phyloP scores from a whole-genome alignment of 2,329 filamentous ascomycete species.

The Septoria petroselini region DNA sequence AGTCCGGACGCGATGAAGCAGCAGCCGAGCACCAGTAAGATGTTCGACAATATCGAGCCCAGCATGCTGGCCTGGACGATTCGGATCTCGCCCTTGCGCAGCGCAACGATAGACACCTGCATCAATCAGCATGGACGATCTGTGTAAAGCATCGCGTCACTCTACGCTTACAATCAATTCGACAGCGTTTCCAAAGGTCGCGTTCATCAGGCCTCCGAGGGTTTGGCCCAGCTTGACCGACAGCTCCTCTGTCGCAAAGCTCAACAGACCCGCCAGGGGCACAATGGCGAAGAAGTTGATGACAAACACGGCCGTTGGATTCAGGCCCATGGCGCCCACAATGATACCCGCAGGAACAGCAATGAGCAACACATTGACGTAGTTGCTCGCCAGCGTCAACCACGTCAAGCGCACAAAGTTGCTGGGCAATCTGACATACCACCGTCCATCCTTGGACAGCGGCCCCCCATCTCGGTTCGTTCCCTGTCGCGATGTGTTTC shows the following conservation, averaged over 20 bases:
- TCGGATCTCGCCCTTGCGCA: slow-evolving; percentile 80
- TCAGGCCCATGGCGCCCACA: slow-evolving; percentile 61
- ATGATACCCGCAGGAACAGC: slow-evolving; percentile 71
- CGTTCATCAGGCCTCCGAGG: slow-evolving; percentile 69
- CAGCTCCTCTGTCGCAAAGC: slow-evolving; percentile 76
- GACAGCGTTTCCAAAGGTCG: slow-evolving; percentile 76
- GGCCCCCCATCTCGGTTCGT: slow-evolving; percentile 16
- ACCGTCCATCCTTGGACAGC: slow-evolving; percentile 21
- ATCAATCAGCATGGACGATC: slow-evolving; percentile 3
- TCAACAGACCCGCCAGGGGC: slow-evolving; percentile 68
- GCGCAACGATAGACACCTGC: slow-evolving; percentile 76
- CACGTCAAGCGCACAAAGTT: slow-evolving; percentile 36
- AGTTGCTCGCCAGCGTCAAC: slow-evolving; percentile 49
- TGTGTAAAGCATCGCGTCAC: background rate
- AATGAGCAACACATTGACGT: slow-evolving; percentile 68
- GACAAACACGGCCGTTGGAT: slow-evolving; percentile 65
- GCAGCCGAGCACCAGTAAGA: slow-evolving; percentile 67
- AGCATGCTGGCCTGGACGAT: slow-evolving; percentile 99
- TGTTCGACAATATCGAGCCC: slow-evolving; percentile 90
- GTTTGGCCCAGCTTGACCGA: slow-evolving; percentile 69
- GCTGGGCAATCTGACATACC: slow-evolving; percentile 24
- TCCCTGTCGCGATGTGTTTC: slow-evolving; percentile 14
- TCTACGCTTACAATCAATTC: slow-evolving; percentile 65
- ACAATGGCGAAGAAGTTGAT: slow-evolving; percentile 81
- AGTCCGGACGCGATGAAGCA: slow-evolving; percentile 53